Evolutionary conservation across 257 asterid species (phyloP), one percentile per base, ranked within the genome.

Genomic region (Sherardia arvensis): DNA sequence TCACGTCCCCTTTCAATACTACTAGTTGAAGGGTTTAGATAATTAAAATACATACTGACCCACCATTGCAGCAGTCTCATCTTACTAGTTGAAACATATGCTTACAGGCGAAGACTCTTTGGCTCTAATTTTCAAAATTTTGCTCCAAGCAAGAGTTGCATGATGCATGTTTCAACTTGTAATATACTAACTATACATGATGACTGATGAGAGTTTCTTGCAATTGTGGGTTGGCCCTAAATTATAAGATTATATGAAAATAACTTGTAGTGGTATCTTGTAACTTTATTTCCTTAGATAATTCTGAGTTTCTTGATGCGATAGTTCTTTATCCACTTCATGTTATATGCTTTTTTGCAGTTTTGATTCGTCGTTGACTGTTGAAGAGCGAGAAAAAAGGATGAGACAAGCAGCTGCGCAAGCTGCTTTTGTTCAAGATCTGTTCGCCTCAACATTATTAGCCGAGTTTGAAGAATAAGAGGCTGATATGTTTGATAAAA

Each of bases 341-440:
- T 75, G 58, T 53, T 45, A 49, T 15, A 28, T n/a, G n/a, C n/a
- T 28, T 23, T 4, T 21, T 68, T 73, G 80, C 87, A 87, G 97
- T 72, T 79, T 78, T 47, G 87, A 84, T 55, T 77, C 87, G 49
- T 81, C 86, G 34, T 75, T 84, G 72, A 91, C 87, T 69, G 68
- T 65, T 25, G 97, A 90, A 78, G 97, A 90, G 75, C 84, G 81
- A 61, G 93, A 90, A 66, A 65, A 78, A 59, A 78, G 89, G 71
- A 85, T 71, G 66, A 73, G 69, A 67, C 86, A 76, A 68, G 95
- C 94, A 53, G 81, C 82, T 22, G 88, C 85, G 72, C 82, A 84
- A 69, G 87, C 97, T 15, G 81, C 71, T 66, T 90, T 90, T 21
- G 69, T 90, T 65, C 97, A 85, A 76, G 95, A 90, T 64, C 66